Conservation (phyloP, 2,329 filamentous ascomycete genomes). For the Pseudogymnoascus sp. region DNA sequence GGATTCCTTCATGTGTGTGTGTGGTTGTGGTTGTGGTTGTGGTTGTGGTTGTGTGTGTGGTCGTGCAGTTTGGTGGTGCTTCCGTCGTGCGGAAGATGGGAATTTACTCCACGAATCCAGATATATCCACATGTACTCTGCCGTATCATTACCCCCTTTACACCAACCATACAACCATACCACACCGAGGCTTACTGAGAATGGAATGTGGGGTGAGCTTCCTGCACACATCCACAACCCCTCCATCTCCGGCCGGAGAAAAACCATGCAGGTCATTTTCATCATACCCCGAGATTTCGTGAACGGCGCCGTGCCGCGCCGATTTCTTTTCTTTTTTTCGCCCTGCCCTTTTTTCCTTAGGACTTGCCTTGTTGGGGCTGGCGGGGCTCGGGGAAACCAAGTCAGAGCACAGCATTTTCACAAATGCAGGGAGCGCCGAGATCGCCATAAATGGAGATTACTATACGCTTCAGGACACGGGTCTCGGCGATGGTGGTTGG, state of each 20-base stretch:
- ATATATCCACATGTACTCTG: constrained; percentile 7
- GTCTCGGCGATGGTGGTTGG: constrained; percentile 2
- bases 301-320: neutral
- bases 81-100: neutral
- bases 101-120: constrained; percentile 3
- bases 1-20: neutral
- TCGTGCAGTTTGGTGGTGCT: constrained; percentile 1
- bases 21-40: no score
- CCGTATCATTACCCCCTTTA: neutral
- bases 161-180: neutral
- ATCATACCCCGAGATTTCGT: constrained; percentile 1
- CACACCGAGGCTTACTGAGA: constrained; percentile 1
- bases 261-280: neutral
- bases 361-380: neutral
- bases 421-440: neutral
- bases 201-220: constrained; percentile 5
- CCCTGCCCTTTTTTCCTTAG: neutral
- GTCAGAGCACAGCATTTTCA: neutral
- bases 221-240: neutral
- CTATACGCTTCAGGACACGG: constrained; percentile 2
- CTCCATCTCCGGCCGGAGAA: neutral
- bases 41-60: neutral
- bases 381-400: neutral
- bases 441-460: constrained; percentile 6
- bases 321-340: neutral